Evolutionary conservation across 352 stramenopile species (phyloP).

Genomic region (Phytopythium sindhum): DNA sequence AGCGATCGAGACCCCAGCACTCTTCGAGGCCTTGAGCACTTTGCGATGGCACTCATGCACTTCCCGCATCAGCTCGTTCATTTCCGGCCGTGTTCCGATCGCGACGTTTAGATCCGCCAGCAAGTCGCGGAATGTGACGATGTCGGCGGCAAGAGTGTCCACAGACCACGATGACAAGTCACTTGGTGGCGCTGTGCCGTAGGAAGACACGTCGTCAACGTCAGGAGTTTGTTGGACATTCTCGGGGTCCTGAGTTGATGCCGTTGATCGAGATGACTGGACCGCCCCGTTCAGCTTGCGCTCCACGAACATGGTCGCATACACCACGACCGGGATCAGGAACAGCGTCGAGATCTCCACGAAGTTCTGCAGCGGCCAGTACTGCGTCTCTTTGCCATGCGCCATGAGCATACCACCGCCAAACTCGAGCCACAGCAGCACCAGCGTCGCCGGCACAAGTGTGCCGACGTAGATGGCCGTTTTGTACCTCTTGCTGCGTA

Average conservation of each 20-base stretch:
- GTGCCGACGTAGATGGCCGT: conserved; percentile 26
- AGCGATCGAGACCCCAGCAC: background rate
- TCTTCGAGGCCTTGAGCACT: background rate
- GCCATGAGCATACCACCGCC: conserved; percentile 29
- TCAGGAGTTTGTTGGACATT: background rate
- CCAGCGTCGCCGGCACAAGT: conserved; percentile 16
- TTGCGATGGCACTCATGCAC: conserved; percentile 16
- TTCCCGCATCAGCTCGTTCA: conserved; percentile 23
- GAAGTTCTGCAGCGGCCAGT: conserved; percentile 47
- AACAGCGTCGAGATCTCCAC: conserved; percentile 39
- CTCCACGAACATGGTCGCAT: conserved; percentile 20
- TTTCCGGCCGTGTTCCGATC: conserved; percentile 27
- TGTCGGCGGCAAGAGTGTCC: conserved; percentile 6
- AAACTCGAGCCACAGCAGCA: conserved; percentile 37
- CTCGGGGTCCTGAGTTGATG: background rate
- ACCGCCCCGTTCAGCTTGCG: conserved; percentile 4
- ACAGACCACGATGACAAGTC: conserved; percentile 9
- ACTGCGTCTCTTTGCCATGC: conserved; percentile 29
- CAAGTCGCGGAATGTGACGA: conserved; percentile 27
- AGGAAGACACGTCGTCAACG: background rate
- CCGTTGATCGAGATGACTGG: background rate
- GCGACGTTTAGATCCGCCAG: conserved; percentile 22
- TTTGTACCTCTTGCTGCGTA: conserved; percentile 23
- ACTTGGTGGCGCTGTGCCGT: background rate
- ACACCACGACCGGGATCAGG: conserved; percentile 24